Evolutionary conservation across 768 basidiomycete genomes (phyloP).

Genomic region (Cystobasidiopsis lactophilus): DNA sequence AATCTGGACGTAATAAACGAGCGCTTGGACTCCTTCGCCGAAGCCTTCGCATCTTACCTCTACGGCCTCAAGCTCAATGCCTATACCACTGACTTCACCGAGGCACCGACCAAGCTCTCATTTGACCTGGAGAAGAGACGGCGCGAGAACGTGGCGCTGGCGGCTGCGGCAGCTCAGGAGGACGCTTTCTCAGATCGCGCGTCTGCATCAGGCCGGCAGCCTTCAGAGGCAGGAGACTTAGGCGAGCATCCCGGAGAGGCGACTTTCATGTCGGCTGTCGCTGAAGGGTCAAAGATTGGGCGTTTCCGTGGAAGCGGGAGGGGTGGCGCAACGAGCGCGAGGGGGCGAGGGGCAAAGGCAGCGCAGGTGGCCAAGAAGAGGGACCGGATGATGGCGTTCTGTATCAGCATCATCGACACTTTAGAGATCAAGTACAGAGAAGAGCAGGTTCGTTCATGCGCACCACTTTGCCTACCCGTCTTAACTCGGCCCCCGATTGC

Average conservation of each 20-base stretch:
- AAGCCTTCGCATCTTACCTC: constrained; percentile 14
- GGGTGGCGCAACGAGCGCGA: background rate
- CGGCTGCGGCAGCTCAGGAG: background rate
- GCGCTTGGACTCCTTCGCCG: constrained; percentile 13
- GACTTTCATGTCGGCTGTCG: background rate
- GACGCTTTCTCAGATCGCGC: background rate
- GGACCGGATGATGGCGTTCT: constrained; percentile 4
- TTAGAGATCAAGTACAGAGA: constrained; percentile 10
- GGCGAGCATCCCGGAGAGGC: background rate
- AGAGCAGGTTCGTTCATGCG: background rate
- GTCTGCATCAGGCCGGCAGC: too few species aligned
- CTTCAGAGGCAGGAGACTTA: too few species aligned
- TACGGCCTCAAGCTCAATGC: constrained; percentile 14
- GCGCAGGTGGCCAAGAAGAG: constrained; percentile 3
- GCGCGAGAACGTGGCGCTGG: background rate
- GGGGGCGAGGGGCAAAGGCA: too few species aligned
- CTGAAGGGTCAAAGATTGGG: background rate
- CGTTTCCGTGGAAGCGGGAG: background rate
- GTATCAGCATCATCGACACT: constrained; percentile 1
- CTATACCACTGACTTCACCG: constrained; percentile 16
- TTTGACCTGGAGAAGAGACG: constrained; percentile 9
- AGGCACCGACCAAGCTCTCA: constrained; percentile 14
- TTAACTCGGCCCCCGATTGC: background rate
- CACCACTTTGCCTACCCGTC: background rate
- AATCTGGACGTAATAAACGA: constrained; percentile 1